Evolutionary conservation across 805 yeast genomes (phyloP).

Genomic region (Saturnispora serradocipensis): DNA sequence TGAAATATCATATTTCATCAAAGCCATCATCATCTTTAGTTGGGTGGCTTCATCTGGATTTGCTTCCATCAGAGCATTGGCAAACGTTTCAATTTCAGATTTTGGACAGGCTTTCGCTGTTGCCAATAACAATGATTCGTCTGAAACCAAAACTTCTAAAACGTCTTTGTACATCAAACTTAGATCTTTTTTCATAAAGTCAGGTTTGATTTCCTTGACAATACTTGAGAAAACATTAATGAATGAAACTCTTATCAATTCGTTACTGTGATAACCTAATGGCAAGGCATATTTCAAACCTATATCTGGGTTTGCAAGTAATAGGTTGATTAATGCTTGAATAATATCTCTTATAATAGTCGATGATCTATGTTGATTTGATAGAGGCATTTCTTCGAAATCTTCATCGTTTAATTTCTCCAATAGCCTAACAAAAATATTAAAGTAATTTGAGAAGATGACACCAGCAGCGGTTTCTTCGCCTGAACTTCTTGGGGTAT

Average conservation of each 20-base stretch:
- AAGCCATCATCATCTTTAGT: slow-evolving; percentile 39
- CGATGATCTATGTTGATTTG: slow-evolving; percentile 42
- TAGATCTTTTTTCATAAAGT: slow-evolving; percentile 10
- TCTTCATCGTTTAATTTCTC: slow-evolving; percentile 32
- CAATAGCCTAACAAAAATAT: slow-evolving; percentile 44
- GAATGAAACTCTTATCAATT: slow-evolving; percentile 59
- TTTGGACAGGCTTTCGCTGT: slow-evolving; percentile 57
- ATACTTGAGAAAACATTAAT: slow-evolving; percentile 71
- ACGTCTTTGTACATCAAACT: slow-evolving; percentile 8
- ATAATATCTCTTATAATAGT: slow-evolving; percentile 55
- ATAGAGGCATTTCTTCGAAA: slow-evolving; percentile 13
- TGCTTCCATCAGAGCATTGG: slow-evolving; percentile 52
- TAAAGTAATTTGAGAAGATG: slow-evolving; percentile 62
- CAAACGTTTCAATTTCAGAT: slow-evolving; percentile 60
- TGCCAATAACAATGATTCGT: slow-evolving; percentile 39
- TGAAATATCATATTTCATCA: slow-evolving; percentile 55
- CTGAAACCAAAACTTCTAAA: slow-evolving; percentile 16
- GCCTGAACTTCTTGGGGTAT: slow-evolving; percentile 40
- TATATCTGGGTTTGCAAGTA: slow-evolving; percentile 65
- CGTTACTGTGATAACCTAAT: slow-evolving; percentile 64
- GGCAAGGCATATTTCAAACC: slow-evolving; percentile 72
- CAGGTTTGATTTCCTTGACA: slow-evolving; percentile 26
- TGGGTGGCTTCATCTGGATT: slow-evolving; percentile 34
- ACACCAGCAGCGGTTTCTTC: slow-evolving; percentile 33
- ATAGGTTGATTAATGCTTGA: slow-evolving; percentile 54